These are phyloP conservation scores for Phlebopus sp. DNA, from an alignment of 1,284 basidiomycete genomes.

Conservation along the genomic window DNA sequence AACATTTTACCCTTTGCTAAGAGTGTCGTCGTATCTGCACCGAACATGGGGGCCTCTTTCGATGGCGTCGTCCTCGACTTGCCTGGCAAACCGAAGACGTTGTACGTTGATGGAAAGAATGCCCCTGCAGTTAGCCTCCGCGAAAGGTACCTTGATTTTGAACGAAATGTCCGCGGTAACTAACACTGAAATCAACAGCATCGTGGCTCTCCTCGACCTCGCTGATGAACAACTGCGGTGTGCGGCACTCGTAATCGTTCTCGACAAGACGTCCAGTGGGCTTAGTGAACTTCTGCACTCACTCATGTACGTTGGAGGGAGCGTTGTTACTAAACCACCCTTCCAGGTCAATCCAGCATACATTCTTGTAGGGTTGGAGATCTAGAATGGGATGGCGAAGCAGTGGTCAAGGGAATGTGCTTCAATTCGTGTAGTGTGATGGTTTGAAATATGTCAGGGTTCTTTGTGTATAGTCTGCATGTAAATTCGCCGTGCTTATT, in stretches of 20 bases:
- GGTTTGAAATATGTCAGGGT: conserved; percentile 9
- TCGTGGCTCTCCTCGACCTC: conserved; percentile 78
- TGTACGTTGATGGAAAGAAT: conserved; percentile 80
- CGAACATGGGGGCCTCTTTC: conserved; percentile 63
- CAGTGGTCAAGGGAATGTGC: conserved; percentile 31
- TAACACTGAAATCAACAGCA: conserved; percentile 40
- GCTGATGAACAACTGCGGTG: conserved; percentile 77
- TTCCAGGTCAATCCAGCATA: conserved; percentile 69
- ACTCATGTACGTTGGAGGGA: conserved; percentile 80
- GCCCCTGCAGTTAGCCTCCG: conserved; percentile 71
- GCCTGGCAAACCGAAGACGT: conserved; percentile 65
- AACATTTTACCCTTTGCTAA: conserved; percentile 65
- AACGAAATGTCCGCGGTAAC: not conserved
- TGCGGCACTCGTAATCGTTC: conserved; percentile 70
- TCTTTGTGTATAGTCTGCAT: not conserved
- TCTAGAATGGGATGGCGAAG: conserved; percentile 36
- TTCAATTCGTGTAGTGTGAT: conserved; percentile 26
- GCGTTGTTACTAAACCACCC: conserved; percentile 70
- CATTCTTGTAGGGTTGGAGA: conserved; percentile 75
- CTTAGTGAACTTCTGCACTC: conserved; percentile 69
- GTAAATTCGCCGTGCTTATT: not conserved
- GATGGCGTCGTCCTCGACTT: conserved; percentile 74
- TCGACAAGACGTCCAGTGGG: conserved; percentile 57
- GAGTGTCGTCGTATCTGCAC: conserved; percentile 68
- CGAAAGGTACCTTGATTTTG: conserved; percentile 57